Evolutionary conservation across 192 early-diverging fungal genomes (phyloP), one percentile per base, ranked within the genome.

Genomic region (Backusella parvicylindrica): DNA sequence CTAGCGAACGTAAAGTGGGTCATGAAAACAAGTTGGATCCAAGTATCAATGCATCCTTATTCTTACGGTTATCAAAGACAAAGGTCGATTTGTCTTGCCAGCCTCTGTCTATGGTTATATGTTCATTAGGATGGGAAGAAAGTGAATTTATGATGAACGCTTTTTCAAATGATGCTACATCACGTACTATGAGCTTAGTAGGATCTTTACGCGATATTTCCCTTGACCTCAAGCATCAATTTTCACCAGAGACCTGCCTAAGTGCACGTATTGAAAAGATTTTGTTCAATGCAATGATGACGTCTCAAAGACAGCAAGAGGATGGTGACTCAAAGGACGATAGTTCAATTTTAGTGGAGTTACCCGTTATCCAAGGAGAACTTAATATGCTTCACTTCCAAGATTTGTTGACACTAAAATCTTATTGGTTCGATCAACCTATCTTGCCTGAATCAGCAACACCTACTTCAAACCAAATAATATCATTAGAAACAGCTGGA

Each of bases 171-270:
- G 75, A 82, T 4, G 32, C 32, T 5, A 81, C 78, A 2, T 75
- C 78, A 49, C 77, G 81, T 23, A 85, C 85, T 28, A 76, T 86
- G 30, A 89, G 86, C 12, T 85, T 88, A 67, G 82, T 86, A 16
- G 91, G 83, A 3, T 88, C 82, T 21, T 82, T 93, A 33, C 74
- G 79, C 3, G 86, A 86, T 2, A 86, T 87, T 0, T 89, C 90
- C 5, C 88, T 85, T 2, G 82, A 88, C 26, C 83, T 93, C n/a
- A 88, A 88, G 2, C 93, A 95, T 71, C 78, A 86, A 13, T 95
- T 92, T 71, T 95, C 93, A 16, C 91, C 91, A 16, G 88, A 92
- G 73, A 85, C 90, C 67, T 92, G 92, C 36, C 74, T 93, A 47
- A 85, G 77, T 30, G 84, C 86, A n/a, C 86, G 84, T 71, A 83